A percentile compares a stretch with the other conserved stretches of the same genome.
Evolutionary conservation across 768 basidiomycete species (phyloP).

Genomic region (Russula emetica): DNA sequence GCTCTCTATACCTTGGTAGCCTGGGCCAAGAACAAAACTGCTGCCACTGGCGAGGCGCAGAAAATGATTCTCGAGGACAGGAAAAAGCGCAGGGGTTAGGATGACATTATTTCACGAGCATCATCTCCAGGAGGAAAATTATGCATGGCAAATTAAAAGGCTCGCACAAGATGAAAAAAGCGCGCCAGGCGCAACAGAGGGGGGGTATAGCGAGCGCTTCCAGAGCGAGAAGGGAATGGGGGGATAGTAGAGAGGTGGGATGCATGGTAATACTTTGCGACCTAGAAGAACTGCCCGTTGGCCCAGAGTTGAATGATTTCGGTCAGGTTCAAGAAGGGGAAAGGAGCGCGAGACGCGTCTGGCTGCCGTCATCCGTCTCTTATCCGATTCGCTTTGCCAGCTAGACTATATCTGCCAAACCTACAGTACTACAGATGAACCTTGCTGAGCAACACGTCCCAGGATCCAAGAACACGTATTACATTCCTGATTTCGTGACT

Average conservation of each 20-base stretch:
- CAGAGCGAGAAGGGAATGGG: slow-evolving; percentile 6
- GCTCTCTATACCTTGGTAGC: slow-evolving; percentile 4
- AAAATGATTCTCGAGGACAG: neutral
- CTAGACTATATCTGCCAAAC: too few species aligned
- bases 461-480: slow-evolving; percentile 47
- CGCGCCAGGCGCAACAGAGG: slow-evolving; percentile 19
- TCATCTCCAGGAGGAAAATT: neutral
- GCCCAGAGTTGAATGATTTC: slow-evolving; percentile 11
- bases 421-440: neutral
- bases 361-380: neutral
- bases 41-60: neutral
- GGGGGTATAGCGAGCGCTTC: slow-evolving; percentile 9
- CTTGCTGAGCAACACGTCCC: slow-evolving; percentile 24
- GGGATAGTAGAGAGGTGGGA: neutral
- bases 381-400: too few species aligned
- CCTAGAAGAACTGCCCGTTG: neutral
- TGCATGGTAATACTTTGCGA: neutral
- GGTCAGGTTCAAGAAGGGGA: neutral
- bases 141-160: neutral
- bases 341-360: neutral
- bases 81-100: too few species aligned
- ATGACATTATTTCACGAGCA: neutral
- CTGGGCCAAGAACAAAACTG: slow-evolving; percentile 20
- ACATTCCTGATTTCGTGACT: slow-evolving; percentile 74
- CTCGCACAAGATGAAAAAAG: slow-evolving; percentile 3